Evolutionary conservation across 805 yeast species (phyloP).

Genomic region (Myxozyma mucilagina): DNA sequence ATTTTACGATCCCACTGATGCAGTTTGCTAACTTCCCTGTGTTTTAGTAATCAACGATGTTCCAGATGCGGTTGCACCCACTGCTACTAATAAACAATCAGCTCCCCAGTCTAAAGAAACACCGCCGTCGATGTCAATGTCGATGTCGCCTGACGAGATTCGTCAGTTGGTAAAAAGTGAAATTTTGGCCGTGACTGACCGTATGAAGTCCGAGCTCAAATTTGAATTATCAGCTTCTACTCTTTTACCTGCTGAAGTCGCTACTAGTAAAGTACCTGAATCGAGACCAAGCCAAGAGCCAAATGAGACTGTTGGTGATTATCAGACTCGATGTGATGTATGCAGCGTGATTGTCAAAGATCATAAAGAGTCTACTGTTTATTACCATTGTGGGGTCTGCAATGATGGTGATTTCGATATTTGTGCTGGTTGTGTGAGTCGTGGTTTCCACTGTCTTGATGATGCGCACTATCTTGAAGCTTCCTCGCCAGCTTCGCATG

Average conservation of each 20-base stretch:
- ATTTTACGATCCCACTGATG: not conserved
- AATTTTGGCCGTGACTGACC: slow-evolving; percentile 3
- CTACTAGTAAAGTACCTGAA: not conserved
- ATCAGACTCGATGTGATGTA: slow-evolving; percentile 21
- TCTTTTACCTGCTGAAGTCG: not conserved
- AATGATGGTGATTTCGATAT: slow-evolving; percentile 24
- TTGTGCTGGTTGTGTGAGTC: slow-evolving; percentile 19
- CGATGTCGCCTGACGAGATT: slow-evolving; percentile 1
- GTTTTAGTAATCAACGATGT: not conserved
- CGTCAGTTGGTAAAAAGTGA: slow-evolving; percentile 8
- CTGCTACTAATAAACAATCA: not conserved
- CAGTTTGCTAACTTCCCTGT: not conserved
- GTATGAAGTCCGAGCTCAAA: slow-evolving; percentile 10
- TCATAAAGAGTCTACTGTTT: not conserved
- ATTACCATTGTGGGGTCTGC: slow-evolving; percentile 28
- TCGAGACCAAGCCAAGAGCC: not conserved
- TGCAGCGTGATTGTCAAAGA: slow-evolving; percentile 9
- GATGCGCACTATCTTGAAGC: slow-evolving; percentile 21
- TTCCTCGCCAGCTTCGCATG: not conserved
- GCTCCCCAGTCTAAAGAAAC: not conserved
- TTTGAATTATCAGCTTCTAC: not conserved
- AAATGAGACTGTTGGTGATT: not conserved
- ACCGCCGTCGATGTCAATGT: not conserved
- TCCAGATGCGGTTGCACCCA: not conserved
- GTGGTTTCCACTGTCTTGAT: slow-evolving; percentile 25